These are phyloP conservation scores for Citrullus colocynthis DNA, from an alignment of 306 rosid species.

Conservation along the genomic window DNA sequence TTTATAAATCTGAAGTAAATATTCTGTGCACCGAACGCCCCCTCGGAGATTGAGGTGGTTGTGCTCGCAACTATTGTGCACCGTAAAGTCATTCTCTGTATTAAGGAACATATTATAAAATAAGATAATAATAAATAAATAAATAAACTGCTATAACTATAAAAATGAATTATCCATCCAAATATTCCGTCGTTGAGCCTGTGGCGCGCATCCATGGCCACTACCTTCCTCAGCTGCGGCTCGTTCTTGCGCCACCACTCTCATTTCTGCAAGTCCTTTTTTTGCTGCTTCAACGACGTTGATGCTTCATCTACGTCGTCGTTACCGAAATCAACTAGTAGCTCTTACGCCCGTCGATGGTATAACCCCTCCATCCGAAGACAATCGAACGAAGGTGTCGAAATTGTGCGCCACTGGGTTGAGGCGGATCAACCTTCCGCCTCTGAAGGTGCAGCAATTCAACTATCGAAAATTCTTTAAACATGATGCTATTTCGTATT, in stretches of 20 bases:
- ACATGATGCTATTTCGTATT: neutral
- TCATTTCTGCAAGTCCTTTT: slow-evolving; percentile 11
- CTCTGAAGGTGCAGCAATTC: slow-evolving; percentile 24
- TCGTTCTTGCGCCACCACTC: neutral
- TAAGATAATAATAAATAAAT: too few species aligned
- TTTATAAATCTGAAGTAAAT: too few species aligned
- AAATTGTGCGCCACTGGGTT: slow-evolving; percentile 54
- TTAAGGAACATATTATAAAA: too few species aligned
- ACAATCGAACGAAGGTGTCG: slow-evolving; percentile 12
- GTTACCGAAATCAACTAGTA: slow-evolving; percentile 2
- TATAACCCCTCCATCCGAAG: slow-evolving; percentile 23
- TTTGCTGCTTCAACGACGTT: slow-evolving; percentile 14
- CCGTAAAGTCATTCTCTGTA: too few species aligned
- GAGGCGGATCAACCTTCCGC: slow-evolving; percentile 35
- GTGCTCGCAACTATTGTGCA: too few species aligned
- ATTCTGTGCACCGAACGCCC: too few species aligned
- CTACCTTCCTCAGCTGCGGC: neutral
- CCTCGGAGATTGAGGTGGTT: too few species aligned
- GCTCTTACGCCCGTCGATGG: slow-evolving; percentile 23
- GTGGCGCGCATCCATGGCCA: slow-evolving; percentile 9
- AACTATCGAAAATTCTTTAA: neutral
- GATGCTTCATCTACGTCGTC: slow-evolving; percentile 16
- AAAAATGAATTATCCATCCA: neutral
- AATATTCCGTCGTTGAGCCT: neutral
- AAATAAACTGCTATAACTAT: neutral